Percentiles rank a stretch among this genome's conserved stretches.
Conservation (phyloP, 2,329 filamentous ascomycete species). For the Kalmusia sp. region DNA sequence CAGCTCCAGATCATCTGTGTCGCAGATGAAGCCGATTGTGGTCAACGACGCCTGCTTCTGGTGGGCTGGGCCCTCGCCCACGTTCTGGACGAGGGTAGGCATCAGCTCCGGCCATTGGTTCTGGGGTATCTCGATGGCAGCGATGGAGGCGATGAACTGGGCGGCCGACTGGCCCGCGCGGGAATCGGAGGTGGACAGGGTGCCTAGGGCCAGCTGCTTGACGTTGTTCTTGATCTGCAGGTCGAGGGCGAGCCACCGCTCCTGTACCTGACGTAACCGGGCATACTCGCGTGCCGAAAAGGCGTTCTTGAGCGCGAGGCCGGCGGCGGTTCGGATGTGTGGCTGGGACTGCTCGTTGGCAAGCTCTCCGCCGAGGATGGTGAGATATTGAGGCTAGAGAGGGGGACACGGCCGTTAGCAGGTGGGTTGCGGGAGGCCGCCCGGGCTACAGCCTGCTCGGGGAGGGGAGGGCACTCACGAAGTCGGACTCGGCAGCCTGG, state of each 20-base stretch:
- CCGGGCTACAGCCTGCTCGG: slow-evolving; percentile 22
- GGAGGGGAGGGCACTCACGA: slow-evolving; percentile 68
- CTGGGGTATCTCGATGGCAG: slow-evolving; percentile 90
- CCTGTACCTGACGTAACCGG: slow-evolving; percentile 87
- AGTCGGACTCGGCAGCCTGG: slow-evolving; percentile 92
- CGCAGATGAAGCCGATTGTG: slow-evolving; percentile 98
- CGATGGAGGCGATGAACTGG: slow-evolving; percentile 94
- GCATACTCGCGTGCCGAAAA: slow-evolving; percentile 91
- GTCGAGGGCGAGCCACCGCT: slow-evolving; percentile 89
- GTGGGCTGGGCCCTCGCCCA: slow-evolving; percentile 83
- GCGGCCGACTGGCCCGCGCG: slow-evolving; percentile 89
- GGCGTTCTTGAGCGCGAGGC: slow-evolving; percentile 96
- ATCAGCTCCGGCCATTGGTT: slow-evolving; percentile 95
- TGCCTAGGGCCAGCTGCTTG: slow-evolving; percentile 89
- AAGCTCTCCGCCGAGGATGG: slow-evolving; percentile 90
- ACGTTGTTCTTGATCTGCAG: slow-evolving; percentile 83
- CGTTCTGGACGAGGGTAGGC: slow-evolving; percentile 86
- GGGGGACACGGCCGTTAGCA: slow-evolving; percentile 34
- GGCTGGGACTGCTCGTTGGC: slow-evolving; percentile 86
- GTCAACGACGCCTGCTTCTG: slow-evolving; percentile 95
- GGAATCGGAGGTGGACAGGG: slow-evolving; percentile 77
- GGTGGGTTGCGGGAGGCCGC: slow-evolving; percentile 28
- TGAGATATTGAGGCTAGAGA: slow-evolving; percentile 77
- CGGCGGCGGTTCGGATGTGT: slow-evolving; percentile 90
- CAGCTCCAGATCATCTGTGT: slow-evolving; percentile 88